Conservation (phyloP, 2,329 filamentous ascomycete genomes). For the Trichoderma sp. region DNA sequence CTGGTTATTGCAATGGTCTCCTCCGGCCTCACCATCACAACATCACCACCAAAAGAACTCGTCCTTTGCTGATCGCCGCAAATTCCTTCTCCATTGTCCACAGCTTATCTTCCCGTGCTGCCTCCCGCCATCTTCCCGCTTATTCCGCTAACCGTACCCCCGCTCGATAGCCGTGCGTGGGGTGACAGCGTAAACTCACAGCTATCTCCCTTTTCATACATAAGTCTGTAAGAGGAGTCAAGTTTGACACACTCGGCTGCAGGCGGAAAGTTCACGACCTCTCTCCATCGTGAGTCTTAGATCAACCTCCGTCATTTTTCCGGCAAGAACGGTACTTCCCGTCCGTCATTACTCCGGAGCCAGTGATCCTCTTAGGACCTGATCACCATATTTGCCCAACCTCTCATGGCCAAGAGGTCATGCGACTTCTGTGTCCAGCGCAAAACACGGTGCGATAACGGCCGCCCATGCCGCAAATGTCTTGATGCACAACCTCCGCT, state of each 20-base stretch:
- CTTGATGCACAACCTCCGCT: conserved; percentile 24
- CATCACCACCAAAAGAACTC: neutral
- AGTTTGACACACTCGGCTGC: neutral
- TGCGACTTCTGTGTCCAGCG: conserved; percentile 28
- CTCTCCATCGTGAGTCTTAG: neutral
- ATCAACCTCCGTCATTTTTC: neutral
- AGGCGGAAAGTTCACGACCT: neutral
- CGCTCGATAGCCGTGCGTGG: conserved; percentile 13
- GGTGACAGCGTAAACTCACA: neutral
- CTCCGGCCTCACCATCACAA: neutral
- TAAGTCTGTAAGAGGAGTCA: neutral
- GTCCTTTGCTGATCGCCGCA: neutral
- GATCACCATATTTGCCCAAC: neutral
- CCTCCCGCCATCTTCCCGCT: neutral
- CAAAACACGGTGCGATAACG: conserved; percentile 29
- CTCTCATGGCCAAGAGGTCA: conserved; percentile 26
- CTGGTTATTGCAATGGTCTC: neutral
- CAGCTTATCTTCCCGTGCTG: neutral
- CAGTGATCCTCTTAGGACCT: neutral
- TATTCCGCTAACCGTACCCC: conserved; percentile 1
- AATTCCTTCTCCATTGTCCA: neutral
- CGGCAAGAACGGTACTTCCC: conserved; percentile 6
- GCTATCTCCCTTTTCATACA: conserved; percentile 3
- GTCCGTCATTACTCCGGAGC: conserved; percentile 11
- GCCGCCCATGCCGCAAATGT: conserved; percentile 27